Evolutionary conservation across 352 stramenopile genomes (phyloP).

Genomic region (Phytopythium mirpurense): DNA sequence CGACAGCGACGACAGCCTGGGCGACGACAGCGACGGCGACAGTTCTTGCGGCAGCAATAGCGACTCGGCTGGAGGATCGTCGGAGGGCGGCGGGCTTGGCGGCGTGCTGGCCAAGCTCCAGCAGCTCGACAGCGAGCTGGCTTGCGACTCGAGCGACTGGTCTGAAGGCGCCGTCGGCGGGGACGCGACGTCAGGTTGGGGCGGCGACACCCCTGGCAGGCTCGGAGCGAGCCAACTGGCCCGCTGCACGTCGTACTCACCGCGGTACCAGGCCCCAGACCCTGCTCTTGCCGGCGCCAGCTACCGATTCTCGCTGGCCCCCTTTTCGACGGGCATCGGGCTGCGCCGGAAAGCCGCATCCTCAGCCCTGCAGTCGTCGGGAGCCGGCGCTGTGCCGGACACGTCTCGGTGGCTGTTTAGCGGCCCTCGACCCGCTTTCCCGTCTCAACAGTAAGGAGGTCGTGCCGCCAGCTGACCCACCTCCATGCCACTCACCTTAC

Average conservation of each 20-base stretch:
- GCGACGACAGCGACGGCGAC: conserved; percentile 2
- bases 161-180: not conserved
- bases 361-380: not conserved
- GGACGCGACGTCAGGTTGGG: not conserved
- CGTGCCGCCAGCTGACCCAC: not conserved
- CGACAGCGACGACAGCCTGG: not conserved
- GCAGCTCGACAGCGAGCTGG: conserved; percentile 19
- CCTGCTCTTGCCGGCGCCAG: not conserved
- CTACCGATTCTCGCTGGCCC: not conserved
- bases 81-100: conserved; percentile 9
- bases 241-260: not conserved
- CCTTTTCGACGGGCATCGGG: conserved; percentile 4
- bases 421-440: not conserved
- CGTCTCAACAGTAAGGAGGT: not conserved
- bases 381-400: not conserved
- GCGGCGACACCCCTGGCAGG: not conserved
- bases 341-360: not conserved
- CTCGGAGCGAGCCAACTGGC: too few relatives aligned
- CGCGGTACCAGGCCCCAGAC: not conserved
- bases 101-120: conserved; percentile 15
- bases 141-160: conserved; percentile 15
- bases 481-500: not conserved
- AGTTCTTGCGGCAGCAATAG: conserved; percentile 4
- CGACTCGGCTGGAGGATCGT: conserved; percentile 1
- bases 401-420: conserved; percentile 6